These are phyloP conservation scores for Mortierella polycephala DNA, from an alignment of 371 early-diverging fungal species.

Conservation along the genomic window DNA sequence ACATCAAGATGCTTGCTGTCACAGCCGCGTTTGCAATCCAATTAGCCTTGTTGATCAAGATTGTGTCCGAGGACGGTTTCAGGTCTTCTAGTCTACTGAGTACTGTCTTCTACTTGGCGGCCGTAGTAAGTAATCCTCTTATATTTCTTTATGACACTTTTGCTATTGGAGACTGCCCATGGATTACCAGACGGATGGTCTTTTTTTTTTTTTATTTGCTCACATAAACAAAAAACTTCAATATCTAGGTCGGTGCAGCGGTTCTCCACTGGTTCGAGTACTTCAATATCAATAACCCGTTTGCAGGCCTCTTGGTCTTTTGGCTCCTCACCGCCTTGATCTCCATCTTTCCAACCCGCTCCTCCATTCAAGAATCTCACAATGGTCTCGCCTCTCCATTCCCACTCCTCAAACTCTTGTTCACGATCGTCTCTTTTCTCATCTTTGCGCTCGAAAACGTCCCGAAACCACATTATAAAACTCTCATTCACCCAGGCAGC, in stretches of 20 bases:
- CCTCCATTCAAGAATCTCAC: slow-evolving; percentile 48
- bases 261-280: slow-evolving; percentile 76
- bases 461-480: slow-evolving; percentile 64
- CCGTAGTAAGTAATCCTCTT: slow-evolving; percentile 16
- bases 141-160: not conserved
- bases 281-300: slow-evolving; percentile 69
- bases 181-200: slow-evolving; percentile 1
- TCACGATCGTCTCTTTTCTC: slow-evolving; percentile 58
- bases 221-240: not conserved
- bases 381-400: slow-evolving; percentile 47
- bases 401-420: slow-evolving; percentile 56
- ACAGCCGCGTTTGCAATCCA: slow-evolving; percentile 25
- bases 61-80: slow-evolving; percentile 8
- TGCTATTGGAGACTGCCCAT: not conserved
- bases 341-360: slow-evolving; percentile 67
- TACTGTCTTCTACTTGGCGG: slow-evolving; percentile 20
- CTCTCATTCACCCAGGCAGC: slow-evolving; percentile 52
- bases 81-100: slow-evolving; percentile 40
- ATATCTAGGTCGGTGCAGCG: slow-evolving; percentile 59
- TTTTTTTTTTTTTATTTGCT: slow-evolving; percentile 11
- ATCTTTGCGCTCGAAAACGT: slow-evolving; percentile 75
- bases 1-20: slow-evolving; percentile 15
- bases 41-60: slow-evolving; percentile 12
- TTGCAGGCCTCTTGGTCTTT: slow-evolving; percentile 74
- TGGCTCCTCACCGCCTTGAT: slow-evolving; percentile 70